Evolutionary conservation across 108 stramenopile species (phyloP), one percentile per base, ranked within the genome.

Genomic region (Cyclotella cryptica): DNA sequence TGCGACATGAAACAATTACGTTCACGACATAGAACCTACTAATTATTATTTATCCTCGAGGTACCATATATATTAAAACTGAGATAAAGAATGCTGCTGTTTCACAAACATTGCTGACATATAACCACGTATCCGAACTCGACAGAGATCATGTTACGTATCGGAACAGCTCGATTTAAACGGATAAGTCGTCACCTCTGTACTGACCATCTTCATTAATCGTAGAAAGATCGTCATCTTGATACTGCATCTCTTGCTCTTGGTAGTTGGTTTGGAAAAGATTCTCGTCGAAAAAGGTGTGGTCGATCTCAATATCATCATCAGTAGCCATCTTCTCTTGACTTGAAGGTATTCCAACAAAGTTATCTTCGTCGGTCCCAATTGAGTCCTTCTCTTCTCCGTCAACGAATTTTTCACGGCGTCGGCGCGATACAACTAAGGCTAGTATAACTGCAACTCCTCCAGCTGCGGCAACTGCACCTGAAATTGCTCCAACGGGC

Each of bases 261-360:
- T 17, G 30, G 35, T 40, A 62, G 9, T 62, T 39, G 9, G 11
- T 30, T 15, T 62, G n/a, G 24, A 24, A 39, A 18, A 26, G 55
- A 24, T 26, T 21, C 12, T 57, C 55, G 24, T 26, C 55, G 24
- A 40, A 62, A 40, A 41, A 62, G 29, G 35, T 62, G 5, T 40
- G n/a, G 41, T 66, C 65, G 21, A 66, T 47, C 24, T 66, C 65
- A 26, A 66, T 66, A 27, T 66, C 46, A n/a, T 66, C 65, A 6
- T 66, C 65, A 14, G 19, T 66, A 2, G 65, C 65, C 24, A 35
- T 26, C 21, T 24, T 62, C n/a, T 27, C 46, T 26, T 66, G 19
- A 26, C 17, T 42, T 14, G 26, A 27, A 26, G 24, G 13, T 6
- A 26, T 19, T 8, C 8, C 49, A 51, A 51, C 19, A 19, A 51